Base-by-base conservation (phyloP, 2,329 filamentous ascomycete genomes). In the Grosmannia huntii region DNA sequence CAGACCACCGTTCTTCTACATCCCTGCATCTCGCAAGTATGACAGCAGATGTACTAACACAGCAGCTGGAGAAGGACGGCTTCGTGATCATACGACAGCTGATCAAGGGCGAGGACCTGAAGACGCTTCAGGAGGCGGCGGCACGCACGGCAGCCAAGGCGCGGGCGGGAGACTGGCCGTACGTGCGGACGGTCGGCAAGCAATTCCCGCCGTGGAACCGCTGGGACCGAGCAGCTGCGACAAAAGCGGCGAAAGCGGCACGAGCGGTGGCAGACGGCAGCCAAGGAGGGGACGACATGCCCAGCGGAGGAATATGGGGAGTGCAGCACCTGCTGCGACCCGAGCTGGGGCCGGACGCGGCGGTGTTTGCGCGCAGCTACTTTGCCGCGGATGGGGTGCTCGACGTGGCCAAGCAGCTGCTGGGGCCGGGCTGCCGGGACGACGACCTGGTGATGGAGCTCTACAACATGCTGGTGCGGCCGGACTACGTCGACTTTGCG, bases 281-380 rank as follows among this genome's bases (percentile, higher is more conserved):
- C 28, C 31, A 23, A 25, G 12, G 19, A 21, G 21, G 54, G 21
- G 59, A 53, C 46, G 16, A 21, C 9, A 12, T 10, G 6, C n/a
- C 1, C 2, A 5, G 19, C 9, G 41, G 41, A 12, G 55, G 89
- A 23, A 95, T 95, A 70, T 95, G 90, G 90, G 90, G 89, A 62
- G 86, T 95, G 3, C 90, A 95, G 75, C 87, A 91, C 70, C 78
- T 95, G 5, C 76, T 95, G 66, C 85, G 91, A 69, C 89, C 89
- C 0, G 74, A 77, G 1, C 81, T 92, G 64, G 59, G 60, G 19
- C 79, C 83, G 0, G 78, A 80, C 57, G 76, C 81, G 60, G 70
- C 76, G 3, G 68, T 76, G 3, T 95, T 91, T 70, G 79, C 83
- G 5, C 69, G 75, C 55, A 76, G 80, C 59, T 95, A 96, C 72